phyloP scores from a whole-genome alignment of 257 asterid species.

The Linaria vulgaris region DNA sequence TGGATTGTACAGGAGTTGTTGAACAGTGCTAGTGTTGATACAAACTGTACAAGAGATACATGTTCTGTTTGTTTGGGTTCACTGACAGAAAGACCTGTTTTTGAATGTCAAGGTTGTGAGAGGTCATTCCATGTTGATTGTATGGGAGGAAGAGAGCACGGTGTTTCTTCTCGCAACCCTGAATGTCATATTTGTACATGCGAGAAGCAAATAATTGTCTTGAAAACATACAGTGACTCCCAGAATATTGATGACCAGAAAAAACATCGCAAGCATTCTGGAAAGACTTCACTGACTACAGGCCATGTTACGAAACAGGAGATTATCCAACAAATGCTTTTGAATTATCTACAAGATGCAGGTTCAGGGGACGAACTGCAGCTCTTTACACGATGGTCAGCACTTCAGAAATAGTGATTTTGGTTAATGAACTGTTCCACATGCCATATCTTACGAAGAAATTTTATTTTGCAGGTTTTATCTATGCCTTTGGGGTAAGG shows the following conservation, averaged over 20 bases:
- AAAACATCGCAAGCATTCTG: slow-evolving; percentile 35
- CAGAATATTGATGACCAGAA: slow-evolving; percentile 54
- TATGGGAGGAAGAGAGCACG: slow-evolving; percentile 67
- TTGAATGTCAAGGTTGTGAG: slow-evolving; percentile 75
- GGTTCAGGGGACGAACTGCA: slow-evolving; percentile 67
- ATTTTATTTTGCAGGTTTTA: slow-evolving; percentile 74
- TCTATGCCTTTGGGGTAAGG: slow-evolving; percentile 96
- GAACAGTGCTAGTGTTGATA: slow-evolving; percentile 42
- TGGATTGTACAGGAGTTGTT: slow-evolving; percentile 75
- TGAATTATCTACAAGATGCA: slow-evolving; percentile 82
- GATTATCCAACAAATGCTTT: slow-evolving; percentile 89
- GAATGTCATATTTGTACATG: slow-evolving; percentile 73
- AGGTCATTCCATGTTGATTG: slow-evolving; percentile 84
- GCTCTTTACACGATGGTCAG: slow-evolving; percentile 83
- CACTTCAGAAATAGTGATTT: slow-evolving; percentile 28
- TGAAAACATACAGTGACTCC: slow-evolving; percentile 61
- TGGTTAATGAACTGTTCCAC: slow-evolving; percentile 20
- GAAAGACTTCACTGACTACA: slow-evolving; percentile 48
- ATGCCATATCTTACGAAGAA: slow-evolving; percentile 17
- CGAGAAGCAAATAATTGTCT: slow-evolving; percentile 68
- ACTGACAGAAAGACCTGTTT: slow-evolving; percentile 48
- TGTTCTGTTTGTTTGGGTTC: slow-evolving; percentile 79
- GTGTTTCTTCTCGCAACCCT: slow-evolving; percentile 48
- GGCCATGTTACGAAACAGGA: slow-evolving; percentile 58
- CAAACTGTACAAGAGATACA: slow-evolving; percentile 39